Percentiles rank a stretch among this genome's conserved stretches.
Conservation (phyloP, 345 rosid genomes). For the Gossypium australe region DNA sequence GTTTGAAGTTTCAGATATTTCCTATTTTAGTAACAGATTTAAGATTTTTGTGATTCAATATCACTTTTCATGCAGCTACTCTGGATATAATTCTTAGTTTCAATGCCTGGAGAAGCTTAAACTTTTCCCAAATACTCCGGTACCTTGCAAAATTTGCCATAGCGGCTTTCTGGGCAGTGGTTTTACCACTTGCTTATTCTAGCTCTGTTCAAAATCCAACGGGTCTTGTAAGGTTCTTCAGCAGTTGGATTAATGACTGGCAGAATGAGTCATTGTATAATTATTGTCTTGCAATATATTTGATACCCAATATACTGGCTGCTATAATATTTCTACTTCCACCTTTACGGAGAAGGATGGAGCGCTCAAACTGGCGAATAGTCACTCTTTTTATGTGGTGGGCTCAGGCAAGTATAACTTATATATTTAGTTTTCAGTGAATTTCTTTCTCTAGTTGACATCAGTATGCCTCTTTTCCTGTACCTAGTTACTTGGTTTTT, state of each 20-base stretch:
- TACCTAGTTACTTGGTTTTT: not conserved
- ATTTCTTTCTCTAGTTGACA: not conserved
- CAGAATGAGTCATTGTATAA: constrained; percentile 50
- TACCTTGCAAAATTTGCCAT: constrained; percentile 67
- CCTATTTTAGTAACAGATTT: not conserved
- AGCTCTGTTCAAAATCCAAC: constrained; percentile 68
- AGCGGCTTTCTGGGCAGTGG: constrained; percentile 82
- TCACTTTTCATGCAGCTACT: constrained; percentile 43
- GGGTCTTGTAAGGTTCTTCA: constrained; percentile 63
- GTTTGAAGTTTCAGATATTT: constrained; percentile 13
- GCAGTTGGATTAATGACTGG: constrained; percentile 63
- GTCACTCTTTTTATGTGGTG: constrained; percentile 89
- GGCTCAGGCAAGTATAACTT: constrained; percentile 74
- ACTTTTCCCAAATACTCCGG: constrained; percentile 66
- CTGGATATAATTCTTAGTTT: constrained; percentile 79
- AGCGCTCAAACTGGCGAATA: constrained; percentile 74
- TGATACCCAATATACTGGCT: constrained; percentile 73
- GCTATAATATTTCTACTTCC: constrained; percentile 72
- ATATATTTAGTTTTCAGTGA: not conserved
- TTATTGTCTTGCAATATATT: constrained; percentile 73
- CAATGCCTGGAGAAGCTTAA: constrained; percentile 83
- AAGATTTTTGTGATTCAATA: not conserved
- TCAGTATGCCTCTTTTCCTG: not conserved
- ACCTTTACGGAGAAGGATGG: constrained; percentile 68
- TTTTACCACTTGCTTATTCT: constrained; percentile 74